Conservation (phyloP, 495 filamentous ascomycete species). For the Neurospora tetraspora region DNA sequence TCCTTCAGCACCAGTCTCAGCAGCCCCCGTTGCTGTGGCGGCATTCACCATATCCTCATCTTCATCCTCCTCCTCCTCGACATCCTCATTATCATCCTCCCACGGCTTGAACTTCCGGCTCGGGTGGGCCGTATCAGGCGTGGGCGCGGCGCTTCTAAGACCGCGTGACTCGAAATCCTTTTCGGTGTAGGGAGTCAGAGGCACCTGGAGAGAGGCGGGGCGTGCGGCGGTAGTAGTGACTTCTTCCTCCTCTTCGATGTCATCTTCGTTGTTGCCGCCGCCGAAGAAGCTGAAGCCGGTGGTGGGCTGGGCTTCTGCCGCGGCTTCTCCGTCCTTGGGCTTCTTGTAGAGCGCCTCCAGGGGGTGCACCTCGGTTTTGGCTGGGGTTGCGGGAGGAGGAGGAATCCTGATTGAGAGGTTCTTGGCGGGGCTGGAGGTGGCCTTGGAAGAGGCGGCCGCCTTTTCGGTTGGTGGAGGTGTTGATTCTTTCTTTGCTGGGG, state of each 20-base stretch:
- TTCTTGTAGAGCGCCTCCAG: conserved; percentile 86
- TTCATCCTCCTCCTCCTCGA: conserved; percentile 26
- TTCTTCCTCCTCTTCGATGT: conserved; percentile 42
- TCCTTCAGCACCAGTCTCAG: too few species aligned
- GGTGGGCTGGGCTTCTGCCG: conserved; percentile 8
- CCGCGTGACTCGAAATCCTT: conserved; percentile 65
- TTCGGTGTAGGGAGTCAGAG: conserved; percentile 72
- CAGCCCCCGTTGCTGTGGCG: too few species aligned
- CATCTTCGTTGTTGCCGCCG: conserved; percentile 23
- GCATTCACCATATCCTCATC: conserved; percentile 21
- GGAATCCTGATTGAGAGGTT: conserved; percentile 45
- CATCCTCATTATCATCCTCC: conserved; percentile 30
- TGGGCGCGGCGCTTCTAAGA: conserved; percentile 78
- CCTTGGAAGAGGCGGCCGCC: conserved; percentile 11
- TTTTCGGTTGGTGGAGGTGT: conserved; percentile 12
- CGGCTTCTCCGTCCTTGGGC: conserved; percentile 28
- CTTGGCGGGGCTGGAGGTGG: conserved; percentile 31
- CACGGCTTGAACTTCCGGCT: conserved; percentile 44
- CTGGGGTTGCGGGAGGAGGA: conserved; percentile 24
- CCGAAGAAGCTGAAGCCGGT: conserved; percentile 41
- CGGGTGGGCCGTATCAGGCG: conserved; percentile 82
- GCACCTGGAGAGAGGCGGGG: conserved; percentile 30
- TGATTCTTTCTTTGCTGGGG: not conserved
- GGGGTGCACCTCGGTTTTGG: conserved; percentile 62
- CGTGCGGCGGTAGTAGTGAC: conserved; percentile 3